phyloP scores from a whole-genome alignment of 352 stramenopile genomes.

The Peronosclerospora sorghi region DNA sequence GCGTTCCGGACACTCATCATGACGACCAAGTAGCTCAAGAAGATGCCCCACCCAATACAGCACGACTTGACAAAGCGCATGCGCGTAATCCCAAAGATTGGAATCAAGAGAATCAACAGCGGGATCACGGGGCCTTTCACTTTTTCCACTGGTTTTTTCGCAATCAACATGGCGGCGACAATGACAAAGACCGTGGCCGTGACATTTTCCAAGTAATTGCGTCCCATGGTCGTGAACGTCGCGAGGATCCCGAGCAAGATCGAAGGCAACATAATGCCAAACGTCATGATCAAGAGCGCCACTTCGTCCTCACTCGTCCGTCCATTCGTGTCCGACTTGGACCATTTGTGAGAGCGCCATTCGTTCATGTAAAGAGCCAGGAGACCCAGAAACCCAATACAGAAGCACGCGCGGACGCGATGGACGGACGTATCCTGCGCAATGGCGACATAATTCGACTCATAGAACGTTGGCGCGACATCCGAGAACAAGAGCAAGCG shows the following conservation, averaged over 20 bases:
- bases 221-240: constrained; percentile 39
- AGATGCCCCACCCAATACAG: constrained; percentile 57
- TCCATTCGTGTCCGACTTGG: constrained; percentile 12
- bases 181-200: constrained; percentile 48
- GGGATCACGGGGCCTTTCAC: constrained; percentile 54
- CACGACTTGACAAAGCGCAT: constrained; percentile 74
- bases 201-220: constrained; percentile 50
- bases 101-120: constrained; percentile 71
- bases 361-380: constrained; percentile 46
- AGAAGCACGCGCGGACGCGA: constrained; percentile 53
- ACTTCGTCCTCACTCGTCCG: constrained; percentile 33
- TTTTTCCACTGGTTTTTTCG: constrained; percentile 70
- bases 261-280: constrained; percentile 44
- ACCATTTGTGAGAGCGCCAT: constrained; percentile 32
- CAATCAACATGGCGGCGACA: constrained; percentile 55
- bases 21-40: constrained; percentile 53
- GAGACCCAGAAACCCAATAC: constrained; percentile 46
- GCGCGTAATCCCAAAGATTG: constrained; percentile 74
- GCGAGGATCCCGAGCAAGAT: constrained; percentile 42
- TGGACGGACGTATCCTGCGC: constrained; percentile 34
- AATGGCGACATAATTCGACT: constrained; percentile 48
- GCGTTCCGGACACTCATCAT: constrained; percentile 37
- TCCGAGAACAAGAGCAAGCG: constrained; percentile 53
- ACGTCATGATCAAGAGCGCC: constrained; percentile 39
- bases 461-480: constrained; percentile 43